These are phyloP conservation scores for Caryopteris hybrid DNA, from an alignment of 305 asterid species.

Conservation along the genomic window DNA sequence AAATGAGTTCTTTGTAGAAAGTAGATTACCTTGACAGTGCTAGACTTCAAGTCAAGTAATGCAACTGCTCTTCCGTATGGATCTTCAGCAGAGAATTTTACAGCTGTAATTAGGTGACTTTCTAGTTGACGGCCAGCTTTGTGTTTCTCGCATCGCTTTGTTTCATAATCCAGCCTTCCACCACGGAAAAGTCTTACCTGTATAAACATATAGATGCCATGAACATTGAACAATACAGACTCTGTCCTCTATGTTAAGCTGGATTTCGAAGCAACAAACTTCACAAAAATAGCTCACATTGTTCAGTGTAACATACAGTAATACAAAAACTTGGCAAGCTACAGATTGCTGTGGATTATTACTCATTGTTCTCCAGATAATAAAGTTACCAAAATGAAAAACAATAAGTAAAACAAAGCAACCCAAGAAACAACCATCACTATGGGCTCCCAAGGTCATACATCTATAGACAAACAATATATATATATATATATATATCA, in stretches of 20 bases:
- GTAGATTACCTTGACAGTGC: constrained; percentile 53
- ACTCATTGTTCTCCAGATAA: neutral
- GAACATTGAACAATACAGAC: neutral
- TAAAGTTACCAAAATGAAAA: neutral
- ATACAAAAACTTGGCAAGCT: no score
- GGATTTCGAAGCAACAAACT: no score
- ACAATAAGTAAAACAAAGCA: neutral
- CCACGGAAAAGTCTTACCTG: constrained; percentile 81
- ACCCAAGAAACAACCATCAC: neutral
- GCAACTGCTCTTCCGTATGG: constrained; percentile 89
- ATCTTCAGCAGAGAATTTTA: constrained; percentile 69
- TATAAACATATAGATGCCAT: constrained; percentile 2
- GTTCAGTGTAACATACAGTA: no score
- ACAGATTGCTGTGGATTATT: no score
- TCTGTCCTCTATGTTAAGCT: neutral
- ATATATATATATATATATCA: no score
- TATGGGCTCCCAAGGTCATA: neutral
- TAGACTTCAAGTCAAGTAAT: constrained; percentile 63
- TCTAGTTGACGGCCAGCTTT: constrained; percentile 40
- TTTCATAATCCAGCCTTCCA: constrained; percentile 76
- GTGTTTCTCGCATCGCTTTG: constrained; percentile 54
- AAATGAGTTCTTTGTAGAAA: neutral
- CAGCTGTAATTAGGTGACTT: constrained; percentile 61
- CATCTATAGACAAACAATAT: no score
- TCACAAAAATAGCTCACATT: no score